These are phyloP conservation scores for Paramecium caudatum DNA, from an alignment of 73 alveolate genomes.

Conservation along the genomic window DNA sequence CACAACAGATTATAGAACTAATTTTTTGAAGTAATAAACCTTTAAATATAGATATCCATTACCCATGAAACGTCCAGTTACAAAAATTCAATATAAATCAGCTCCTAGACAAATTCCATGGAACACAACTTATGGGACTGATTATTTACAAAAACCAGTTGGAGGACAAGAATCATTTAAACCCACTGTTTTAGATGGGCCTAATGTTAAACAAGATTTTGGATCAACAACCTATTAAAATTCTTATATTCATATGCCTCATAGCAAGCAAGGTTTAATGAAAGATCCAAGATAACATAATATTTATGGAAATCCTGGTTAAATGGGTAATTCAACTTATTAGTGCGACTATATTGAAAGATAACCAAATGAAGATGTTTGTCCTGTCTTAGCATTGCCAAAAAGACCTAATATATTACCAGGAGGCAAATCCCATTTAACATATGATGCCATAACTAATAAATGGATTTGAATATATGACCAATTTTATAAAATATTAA, in stretches of 20 bases:
- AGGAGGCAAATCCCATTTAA: constrained; percentile 55
- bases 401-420: constrained; percentile 26
- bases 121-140: constrained; percentile 17
- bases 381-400: constrained; percentile 43
- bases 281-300: constrained; percentile 45
- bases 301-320: constrained; percentile 48
- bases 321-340: constrained; percentile 52
- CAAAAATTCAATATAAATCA: neutral
- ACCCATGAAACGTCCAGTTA: constrained; percentile 19
- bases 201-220: neutral
- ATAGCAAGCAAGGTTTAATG: neutral
- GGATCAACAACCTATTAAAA: constrained; percentile 48
- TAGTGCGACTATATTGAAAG: constrained; percentile 35
- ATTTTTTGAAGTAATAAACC: constrained; percentile 3
- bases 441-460: constrained; percentile 24
- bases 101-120: constrained; percentile 40
- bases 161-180: constrained; percentile 21
- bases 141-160: neutral
- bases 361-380: neutral
- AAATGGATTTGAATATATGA: constrained; percentile 47
- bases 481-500: too few species aligned
- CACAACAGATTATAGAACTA: constrained; percentile 27
- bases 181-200: constrained; percentile 42
- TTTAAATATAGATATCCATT: constrained; percentile 47
- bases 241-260: constrained; percentile 33